phyloP scores from a whole-genome alignment of 2,329 filamentous ascomycete genomes.

The Beauveria sp. region DNA sequence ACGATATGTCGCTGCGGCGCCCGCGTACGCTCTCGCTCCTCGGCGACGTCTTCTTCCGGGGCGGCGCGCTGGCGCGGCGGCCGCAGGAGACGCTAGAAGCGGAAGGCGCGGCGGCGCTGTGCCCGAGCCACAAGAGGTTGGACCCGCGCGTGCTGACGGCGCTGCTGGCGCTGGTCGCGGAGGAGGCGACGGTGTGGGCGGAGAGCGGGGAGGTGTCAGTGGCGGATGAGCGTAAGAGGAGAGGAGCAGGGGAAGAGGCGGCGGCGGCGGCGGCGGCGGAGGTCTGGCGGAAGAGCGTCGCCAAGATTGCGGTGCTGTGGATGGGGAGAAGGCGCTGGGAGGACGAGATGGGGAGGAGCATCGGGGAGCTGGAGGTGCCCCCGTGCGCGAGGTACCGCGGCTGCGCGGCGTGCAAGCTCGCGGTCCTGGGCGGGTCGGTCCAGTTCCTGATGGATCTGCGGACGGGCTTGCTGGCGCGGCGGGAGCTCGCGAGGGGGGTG shows the following conservation, averaged over 20 bases:
- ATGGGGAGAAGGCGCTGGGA: conserved; percentile 28
- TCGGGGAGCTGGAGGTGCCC: conserved; percentile 13
- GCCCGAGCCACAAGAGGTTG: conserved; percentile 31
- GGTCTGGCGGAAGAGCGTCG: conserved; percentile 21
- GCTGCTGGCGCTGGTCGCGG: conserved; percentile 33
- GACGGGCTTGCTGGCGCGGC: conserved; percentile 33
- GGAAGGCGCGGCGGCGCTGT: conserved; percentile 29
- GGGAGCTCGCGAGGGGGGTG: neutral
- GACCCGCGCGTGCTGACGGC: conserved; percentile 35
- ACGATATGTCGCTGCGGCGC: neutral
- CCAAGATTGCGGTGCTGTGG: conserved; percentile 31
- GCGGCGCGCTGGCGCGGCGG: conserved; percentile 24
- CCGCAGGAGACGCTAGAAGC: conserved; percentile 20
- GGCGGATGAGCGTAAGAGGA: conserved; percentile 23
- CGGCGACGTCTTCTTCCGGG: conserved; percentile 18
- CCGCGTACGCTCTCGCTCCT: neutral
- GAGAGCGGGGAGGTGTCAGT: neutral
- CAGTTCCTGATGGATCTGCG: conserved; percentile 37
- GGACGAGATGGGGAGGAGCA: conserved; percentile 10
- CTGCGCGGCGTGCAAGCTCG: conserved; percentile 48
- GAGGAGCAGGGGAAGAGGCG: conserved; percentile 1
- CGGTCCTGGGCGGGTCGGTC: conserved; percentile 36
- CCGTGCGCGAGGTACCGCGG: conserved; percentile 25
- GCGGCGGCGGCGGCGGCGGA: conserved; percentile 17
- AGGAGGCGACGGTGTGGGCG: conserved; percentile 28